Conservation (phyloP, 805 yeast genomes). For the Dipodascus geniculatus region DNA sequence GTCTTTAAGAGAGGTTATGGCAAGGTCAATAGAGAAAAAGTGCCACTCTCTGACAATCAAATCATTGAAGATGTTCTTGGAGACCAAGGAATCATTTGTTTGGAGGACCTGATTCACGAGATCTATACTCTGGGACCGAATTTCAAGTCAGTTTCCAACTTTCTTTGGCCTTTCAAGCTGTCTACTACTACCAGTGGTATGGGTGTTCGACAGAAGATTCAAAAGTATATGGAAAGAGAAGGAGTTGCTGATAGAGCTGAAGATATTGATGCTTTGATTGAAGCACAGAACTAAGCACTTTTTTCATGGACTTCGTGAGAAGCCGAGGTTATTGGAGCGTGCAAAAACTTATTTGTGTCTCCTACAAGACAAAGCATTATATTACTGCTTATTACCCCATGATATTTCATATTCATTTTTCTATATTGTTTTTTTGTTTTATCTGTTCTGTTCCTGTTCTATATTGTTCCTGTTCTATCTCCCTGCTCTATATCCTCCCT, state of each 20-base stretch:
- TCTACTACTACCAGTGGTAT: constrained; percentile 77
- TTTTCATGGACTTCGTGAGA: too few relatives aligned
- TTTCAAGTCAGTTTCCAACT: constrained; percentile 78
- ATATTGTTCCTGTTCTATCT: background rate
- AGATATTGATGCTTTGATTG: constrained; percentile 62
- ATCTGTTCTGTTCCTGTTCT: too few relatives aligned
- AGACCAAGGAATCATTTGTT: constrained; percentile 60
- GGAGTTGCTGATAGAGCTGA: constrained; percentile 76
- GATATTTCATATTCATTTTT: too few relatives aligned
- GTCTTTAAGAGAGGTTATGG: constrained; percentile 80
- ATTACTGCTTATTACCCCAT: too few relatives aligned
- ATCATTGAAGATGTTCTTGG: constrained; percentile 62
- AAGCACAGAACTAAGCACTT: constrained; percentile 59
- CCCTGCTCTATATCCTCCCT: background rate
- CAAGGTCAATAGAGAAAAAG: constrained; percentile 68
- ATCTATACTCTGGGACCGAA: constrained; percentile 74
- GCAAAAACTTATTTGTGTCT: too few relatives aligned
- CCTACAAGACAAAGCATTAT: too few relatives aligned
- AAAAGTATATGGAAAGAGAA: constrained; percentile 78
- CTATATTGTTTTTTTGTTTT: too few relatives aligned
- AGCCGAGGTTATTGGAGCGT: background rate
- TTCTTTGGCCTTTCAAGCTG: constrained; percentile 77
- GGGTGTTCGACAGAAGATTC: constrained; percentile 71
- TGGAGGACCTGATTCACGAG: constrained; percentile 74
- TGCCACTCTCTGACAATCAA: constrained; percentile 57